Conservation (phyloP, 352 stramenopile genomes). For the Plasmopara muralis region DNA sequence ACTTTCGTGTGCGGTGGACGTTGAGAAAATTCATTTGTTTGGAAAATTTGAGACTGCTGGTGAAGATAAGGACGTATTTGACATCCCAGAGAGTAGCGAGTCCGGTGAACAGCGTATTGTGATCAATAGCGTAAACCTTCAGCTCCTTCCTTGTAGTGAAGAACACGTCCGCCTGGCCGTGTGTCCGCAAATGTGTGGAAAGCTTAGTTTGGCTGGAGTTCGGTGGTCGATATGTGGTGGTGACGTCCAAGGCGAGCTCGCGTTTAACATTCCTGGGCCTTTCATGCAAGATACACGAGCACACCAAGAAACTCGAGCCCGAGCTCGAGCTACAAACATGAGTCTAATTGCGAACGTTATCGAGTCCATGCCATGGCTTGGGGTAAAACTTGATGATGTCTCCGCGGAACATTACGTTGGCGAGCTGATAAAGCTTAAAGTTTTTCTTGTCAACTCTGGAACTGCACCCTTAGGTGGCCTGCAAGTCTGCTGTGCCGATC, state of each 20-base stretch:
- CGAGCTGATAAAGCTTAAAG: constrained; percentile 52
- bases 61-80: constrained; percentile 24
- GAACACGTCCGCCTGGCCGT: constrained; percentile 63
- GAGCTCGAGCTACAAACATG: constrained; percentile 67
- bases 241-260: constrained; percentile 73
- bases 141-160: constrained; percentile 70
- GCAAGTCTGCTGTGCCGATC: constrained; percentile 59
- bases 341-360: constrained; percentile 70
- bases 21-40: constrained; percentile 76
- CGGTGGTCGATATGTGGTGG: constrained; percentile 80
- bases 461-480: constrained; percentile 41
- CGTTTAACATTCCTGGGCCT: constrained; percentile 73
- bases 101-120: constrained; percentile 30
- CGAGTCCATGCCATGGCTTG: constrained; percentile 74
- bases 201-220: constrained; percentile 57
- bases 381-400: constrained; percentile 49
- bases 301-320: constrained; percentile 60
- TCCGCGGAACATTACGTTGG: constrained; percentile 44
- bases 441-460: constrained; percentile 53
- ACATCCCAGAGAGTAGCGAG: constrained; percentile 36
- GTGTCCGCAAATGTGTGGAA: constrained; percentile 49
- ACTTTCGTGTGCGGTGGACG: constrained; percentile 73
- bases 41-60: constrained; percentile 49
- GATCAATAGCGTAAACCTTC: constrained; percentile 66
- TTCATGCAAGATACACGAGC: constrained; percentile 76